Base-by-base conservation (phyloP, 352 stramenopile genomes). In the Globisporangium camurandrum region DNA sequence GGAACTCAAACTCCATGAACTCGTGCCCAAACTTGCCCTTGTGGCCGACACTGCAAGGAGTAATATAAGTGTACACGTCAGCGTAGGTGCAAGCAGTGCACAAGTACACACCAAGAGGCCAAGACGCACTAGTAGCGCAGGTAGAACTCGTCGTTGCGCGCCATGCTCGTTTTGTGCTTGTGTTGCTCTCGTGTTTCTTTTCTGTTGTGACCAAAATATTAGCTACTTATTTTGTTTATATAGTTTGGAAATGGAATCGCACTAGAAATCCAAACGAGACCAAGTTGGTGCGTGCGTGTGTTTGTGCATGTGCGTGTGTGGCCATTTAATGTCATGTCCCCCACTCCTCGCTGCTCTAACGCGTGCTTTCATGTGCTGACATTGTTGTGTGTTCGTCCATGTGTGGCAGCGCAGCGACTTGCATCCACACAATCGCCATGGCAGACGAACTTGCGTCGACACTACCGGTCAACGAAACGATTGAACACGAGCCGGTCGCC, bases 1-100 rank as follows among this genome's bases (percentile, higher is more conserved):
- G 82, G 46, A 98, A 95, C 65, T 98, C 93, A 59, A 98, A 98
- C 74, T 99, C 95, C 88, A 98, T 96, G 60, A 97, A 97, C 66
- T 98, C 93, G 64, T 98, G 92, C 19, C 95, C 96, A 66, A 98
- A 98, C 66, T 97, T 95, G 49, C 94, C 95, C 51, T 93, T 85
- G 64, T 98, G 96, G 9, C 96, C 95, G 22, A 98, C 92, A 62
- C 86, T 96, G 22, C 40, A 46, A 42, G 12, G 24, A 43, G 20
- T 14, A 46, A 4, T 24, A 38, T 11, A 27, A 17, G 49, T 20
- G 16, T 19, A 49, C 19, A 49, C 20, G 20, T 6, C 26, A 30
- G 17, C 49, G 1, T 40, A 2, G 20, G 1, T 46, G 27, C 2
- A 20, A 19, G 16, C 20, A 12, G n/a, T 30, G 23, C 17, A 28